Evolutionary conservation across 192 early-diverging fungal species (phyloP), one percentile per base, ranked within the genome.

Genomic region (Coemansia sp.): DNA sequence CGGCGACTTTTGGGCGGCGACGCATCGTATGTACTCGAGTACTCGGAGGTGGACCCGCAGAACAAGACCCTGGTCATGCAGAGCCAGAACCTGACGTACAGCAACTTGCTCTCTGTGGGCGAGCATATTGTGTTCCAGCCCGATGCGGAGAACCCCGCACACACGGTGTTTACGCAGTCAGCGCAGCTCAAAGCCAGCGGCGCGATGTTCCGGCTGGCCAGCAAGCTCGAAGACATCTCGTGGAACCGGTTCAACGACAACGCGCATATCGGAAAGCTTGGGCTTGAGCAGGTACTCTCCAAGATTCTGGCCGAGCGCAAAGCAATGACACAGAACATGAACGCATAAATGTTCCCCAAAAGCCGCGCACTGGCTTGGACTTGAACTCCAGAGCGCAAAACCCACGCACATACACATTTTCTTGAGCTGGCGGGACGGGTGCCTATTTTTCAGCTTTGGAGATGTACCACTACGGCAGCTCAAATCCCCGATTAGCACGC

Each of bases 181-280:
- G 96, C 94, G 9, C 71, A 89, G 61, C 88, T 98, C 57, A 85
- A 86, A 24, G 94, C 92, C 11, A 85, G 87, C n/a, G 83, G 83
- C 16, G 85, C 90, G 0, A 69, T 95, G 24, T 86, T 81, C 22
- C 66, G 86, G 18, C 84, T 92, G 68, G 84, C 86, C 10, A 84
- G 80, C 55, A 78, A 90, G 41, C 75, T 98, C n/a, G 94, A 97
- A 69, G 90, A 94, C 57, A 88, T 90, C 47, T 93, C 88, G 59
- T 80, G 92, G 64, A 87, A 83, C 43, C 85, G 94, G 22, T 99
- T 98, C 86, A 68, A 92, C 68, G 86, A 92, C 43, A 99, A 99
- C 75, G 92, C 97, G 18, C 81, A 73, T 2, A 82, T 91, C 24
- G 97, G 97, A 0, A 81, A 90, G 53, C 81, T 85, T 51, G 97